Percentiles rank a stretch among this genome's conserved stretches.
These are phyloP conservation scores for Hyphodiscus sp. DNA, from an alignment of 2,329 filamentous ascomycete genomes.

Conservation along the genomic window DNA sequence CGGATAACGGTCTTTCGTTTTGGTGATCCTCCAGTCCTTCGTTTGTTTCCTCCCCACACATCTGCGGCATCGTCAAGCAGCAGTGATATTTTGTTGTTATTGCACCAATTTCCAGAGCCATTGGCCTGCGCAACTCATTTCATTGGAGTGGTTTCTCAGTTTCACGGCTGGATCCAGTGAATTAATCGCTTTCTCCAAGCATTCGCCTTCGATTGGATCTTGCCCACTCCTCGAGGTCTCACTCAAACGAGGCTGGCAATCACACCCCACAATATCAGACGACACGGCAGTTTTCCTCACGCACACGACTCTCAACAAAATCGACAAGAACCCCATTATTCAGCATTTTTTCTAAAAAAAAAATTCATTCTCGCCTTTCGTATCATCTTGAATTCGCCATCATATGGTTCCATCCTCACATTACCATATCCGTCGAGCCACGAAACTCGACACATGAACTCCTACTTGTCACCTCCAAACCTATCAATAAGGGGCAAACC, in stretches of 20 bases:
- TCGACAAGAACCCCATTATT: neutral
- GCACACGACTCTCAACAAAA: neutral
- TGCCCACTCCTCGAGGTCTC: neutral
- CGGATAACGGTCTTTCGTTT: constrained; percentile 22
- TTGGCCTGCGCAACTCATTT: neutral
- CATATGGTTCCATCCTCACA: neutral
- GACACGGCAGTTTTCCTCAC: neutral
- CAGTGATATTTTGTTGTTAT: neutral
- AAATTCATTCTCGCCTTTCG: neutral
- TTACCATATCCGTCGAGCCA: neutral
- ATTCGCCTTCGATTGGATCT: neutral
- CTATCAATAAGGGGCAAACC: neutral
- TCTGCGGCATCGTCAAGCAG: neutral
- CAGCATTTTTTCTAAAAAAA: neutral
- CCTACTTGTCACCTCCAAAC: neutral
- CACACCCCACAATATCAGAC: neutral
- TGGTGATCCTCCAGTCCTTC: constrained; percentile 22
- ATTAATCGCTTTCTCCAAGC: constrained; percentile 4
- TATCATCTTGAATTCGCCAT: neutral
- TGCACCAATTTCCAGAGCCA: constrained; percentile 4
- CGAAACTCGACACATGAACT: constrained; percentile 15
- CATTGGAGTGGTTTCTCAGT: constrained; percentile 3
- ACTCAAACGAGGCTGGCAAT: neutral
- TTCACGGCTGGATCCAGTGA: constrained; percentile 29
- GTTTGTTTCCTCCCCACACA: neutral